Base-by-base conservation (phyloP, 2,329 filamentous ascomycete species). In the Harringtonia aguacate region DNA sequence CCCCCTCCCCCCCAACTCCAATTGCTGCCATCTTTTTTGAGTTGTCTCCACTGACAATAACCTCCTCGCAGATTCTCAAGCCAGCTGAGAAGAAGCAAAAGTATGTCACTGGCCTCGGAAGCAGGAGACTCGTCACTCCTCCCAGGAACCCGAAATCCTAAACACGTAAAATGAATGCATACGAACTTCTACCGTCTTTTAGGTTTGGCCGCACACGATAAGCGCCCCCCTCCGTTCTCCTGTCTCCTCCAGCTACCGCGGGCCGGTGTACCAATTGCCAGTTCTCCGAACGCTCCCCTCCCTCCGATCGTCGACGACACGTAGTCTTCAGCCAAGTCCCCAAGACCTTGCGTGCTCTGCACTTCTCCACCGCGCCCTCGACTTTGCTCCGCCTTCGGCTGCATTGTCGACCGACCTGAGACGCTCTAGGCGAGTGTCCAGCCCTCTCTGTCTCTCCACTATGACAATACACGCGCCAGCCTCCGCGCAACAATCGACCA, bases 51-150 rank as follows among this genome's bases (percentile, higher is more conserved):
- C 13, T 31, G 13, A 17, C 44, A 44, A 31, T 46, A 30, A 12
- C 15, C 20, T 38, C 43, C 8, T 24, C 15, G n/a, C n/a, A 94
- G 87, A 97, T 98, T 63, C 77, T 98, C 73, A 98, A 97, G 75
- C 92, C 92, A 61, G 92, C 92, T 67, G 92, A 98, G 79, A 98
- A 98, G 83, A 98, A 98, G 83, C 90, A 95, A 86, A 97, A 97
- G 89, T 97, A 94, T 75, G 89, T 94, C 63, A 77, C 80, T 70
- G 74, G 76, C 70, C 74, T 83, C 67, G 80, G 77, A 70, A 75
- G 75, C 70, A 73, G 77, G 71, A 75, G 77, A 65, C 50, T 54
- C 51, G 72, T 76, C 67, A 81, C 78, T 75, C 72, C 79, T 73
- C 76, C 79, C 66, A 73, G 75, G 70, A 85, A 76, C 65, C 44